Percentiles rank a stretch among this genome's conserved stretches.
These are phyloP conservation scores for Fraxinus greggii DNA, from an alignment of 305 asterid genomes.

Conservation along the genomic window DNA sequence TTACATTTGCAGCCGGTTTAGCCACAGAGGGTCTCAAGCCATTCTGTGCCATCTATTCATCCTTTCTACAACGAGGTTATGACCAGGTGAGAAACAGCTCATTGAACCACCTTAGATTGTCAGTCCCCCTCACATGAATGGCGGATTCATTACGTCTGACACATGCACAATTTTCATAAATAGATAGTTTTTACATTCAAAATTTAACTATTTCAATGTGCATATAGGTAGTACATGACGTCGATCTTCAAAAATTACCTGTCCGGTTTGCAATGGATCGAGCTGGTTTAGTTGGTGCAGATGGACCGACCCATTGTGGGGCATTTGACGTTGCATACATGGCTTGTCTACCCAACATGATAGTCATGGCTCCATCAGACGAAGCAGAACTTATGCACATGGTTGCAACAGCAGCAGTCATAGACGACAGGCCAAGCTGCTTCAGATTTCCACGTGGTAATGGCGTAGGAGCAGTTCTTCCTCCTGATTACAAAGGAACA, in stretches of 20 bases:
- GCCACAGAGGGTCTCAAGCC: conserved; percentile 74
- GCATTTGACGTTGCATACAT: conserved; percentile 64
- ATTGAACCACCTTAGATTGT: neutral
- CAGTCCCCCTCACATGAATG: neutral
- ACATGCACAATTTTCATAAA: neutral
- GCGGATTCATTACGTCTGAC: neutral
- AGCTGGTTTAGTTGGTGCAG: conserved; percentile 76
- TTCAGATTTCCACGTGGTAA: conserved; percentile 70
- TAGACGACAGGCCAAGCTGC: conserved; percentile 65
- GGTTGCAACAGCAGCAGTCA: conserved; percentile 62
- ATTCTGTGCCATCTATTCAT: conserved; percentile 63
- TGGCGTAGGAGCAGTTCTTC: conserved; percentile 55
- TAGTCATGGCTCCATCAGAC: conserved; percentile 76
- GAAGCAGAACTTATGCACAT: conserved; percentile 74
- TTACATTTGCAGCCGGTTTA: conserved; percentile 69
- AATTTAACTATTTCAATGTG: neutral
- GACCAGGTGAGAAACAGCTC: conserved; percentile 42
- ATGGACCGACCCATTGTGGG: conserved; percentile 75
- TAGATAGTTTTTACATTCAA: neutral
- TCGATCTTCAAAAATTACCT: conserved; percentile 66
- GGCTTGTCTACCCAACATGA: conserved; percentile 78
- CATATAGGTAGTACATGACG: conserved; percentile 64
- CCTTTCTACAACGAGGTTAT: conserved; percentile 68
- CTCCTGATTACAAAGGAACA: conserved; percentile 52
- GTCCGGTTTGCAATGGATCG: conserved; percentile 69